phyloP scores from a whole-genome alignment of 768 basidiomycete genomes.

The Cystofilobasidium ferigula region DNA sequence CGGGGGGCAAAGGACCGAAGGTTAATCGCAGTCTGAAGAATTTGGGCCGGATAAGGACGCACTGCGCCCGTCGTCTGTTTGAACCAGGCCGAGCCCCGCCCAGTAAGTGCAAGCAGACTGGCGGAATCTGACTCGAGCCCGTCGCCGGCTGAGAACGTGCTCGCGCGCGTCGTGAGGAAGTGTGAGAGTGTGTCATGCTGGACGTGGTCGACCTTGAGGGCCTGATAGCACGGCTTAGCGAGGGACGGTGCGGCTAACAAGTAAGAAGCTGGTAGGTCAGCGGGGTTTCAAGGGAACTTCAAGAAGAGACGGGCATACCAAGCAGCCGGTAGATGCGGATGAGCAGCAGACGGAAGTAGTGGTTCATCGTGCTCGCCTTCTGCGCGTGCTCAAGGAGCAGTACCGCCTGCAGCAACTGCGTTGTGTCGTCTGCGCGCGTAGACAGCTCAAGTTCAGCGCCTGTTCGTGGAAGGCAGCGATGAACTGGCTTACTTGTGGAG shows the following conservation, averaged over 20 bases:
- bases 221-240: slow-evolving; percentile 67
- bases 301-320: slow-evolving; percentile 43
- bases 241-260: slow-evolving; percentile 56
- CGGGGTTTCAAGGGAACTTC: background rate
- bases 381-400: slow-evolving; percentile 61
- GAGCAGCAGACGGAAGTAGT: slow-evolving; percentile 62
- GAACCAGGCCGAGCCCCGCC: background rate
- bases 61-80: background rate
- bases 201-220: slow-evolving; percentile 67
- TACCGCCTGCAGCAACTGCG: slow-evolving; percentile 54
- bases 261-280: background rate
- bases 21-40: background rate
- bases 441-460: no score
- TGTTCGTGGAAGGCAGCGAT: background rate
- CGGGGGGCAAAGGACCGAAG: background rate
- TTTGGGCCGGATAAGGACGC: background rate
- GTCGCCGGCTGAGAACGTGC: slow-evolving; percentile 45
- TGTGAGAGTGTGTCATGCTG: slow-evolving; percentile 85
- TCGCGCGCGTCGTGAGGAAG: slow-evolving; percentile 61
- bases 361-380: slow-evolving; percentile 63
- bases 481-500: slow-evolving; percentile 26
- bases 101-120: background rate
- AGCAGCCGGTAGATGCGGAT: slow-evolving; percentile 72
- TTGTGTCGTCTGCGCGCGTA: slow-evolving; percentile 47
- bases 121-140: background rate